Conservation (phyloP, 148 eudicot genomes). For the Chenopodium quinoa region DNA sequence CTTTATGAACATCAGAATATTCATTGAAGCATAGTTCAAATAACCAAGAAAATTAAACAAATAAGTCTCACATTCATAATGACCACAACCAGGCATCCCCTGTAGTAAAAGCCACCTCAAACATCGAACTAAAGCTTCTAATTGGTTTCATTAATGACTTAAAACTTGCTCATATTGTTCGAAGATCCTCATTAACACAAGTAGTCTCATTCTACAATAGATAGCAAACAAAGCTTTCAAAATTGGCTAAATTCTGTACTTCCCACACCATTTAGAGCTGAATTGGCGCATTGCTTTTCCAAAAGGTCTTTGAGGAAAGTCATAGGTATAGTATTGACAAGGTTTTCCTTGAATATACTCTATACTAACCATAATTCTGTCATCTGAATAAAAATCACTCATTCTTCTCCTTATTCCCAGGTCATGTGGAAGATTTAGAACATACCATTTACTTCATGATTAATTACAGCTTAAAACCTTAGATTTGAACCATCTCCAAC, state of each 20-base stretch:
- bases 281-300: background rate
- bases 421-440: background rate
- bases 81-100: background rate
- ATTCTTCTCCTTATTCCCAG: background rate
- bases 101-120: background rate
- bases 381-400: background rate
- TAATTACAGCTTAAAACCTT: background rate
- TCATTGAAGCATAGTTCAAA: no score
- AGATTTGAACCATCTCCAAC: background rate
- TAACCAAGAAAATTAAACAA: background rate
- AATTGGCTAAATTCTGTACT: background rate
- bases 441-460: background rate
- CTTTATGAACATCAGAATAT: background rate
- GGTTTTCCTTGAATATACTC: background rate
- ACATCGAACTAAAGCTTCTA: background rate
- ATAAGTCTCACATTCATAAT: background rate
- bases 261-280: background rate
- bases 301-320: constrained; percentile 2
- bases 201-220: background rate
- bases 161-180: background rate
- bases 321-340: background rate
- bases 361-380: background rate
- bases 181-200: background rate
- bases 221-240: background rate
- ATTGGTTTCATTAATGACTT: background rate